Percentiles rank a stretch among this genome's conserved stretches.
Conservation (phyloP, 192 early-diverging fungal genomes). For the Radiomyces spectabilis region DNA sequence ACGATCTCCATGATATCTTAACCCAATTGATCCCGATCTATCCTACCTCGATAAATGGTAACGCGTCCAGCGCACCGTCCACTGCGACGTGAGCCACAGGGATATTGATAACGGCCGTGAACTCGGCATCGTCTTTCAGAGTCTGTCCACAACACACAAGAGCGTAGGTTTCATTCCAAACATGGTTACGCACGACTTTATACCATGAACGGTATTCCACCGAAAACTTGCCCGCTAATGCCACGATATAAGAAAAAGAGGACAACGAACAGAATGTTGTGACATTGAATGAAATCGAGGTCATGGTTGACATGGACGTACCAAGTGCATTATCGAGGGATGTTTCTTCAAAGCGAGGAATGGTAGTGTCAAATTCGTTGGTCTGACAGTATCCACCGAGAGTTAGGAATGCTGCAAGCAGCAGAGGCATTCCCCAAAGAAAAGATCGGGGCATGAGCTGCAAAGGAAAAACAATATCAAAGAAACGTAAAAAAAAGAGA, state of each 20-base stretch:
- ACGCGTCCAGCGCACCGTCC: not conserved
- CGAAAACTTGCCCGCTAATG: not conserved
- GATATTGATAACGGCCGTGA: not conserved
- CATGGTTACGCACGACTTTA: slow-evolving; percentile 3
- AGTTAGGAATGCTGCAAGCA: no score
- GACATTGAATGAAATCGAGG: no score
- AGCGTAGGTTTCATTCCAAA: not conserved
- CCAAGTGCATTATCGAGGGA: no score
- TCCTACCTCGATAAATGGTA: slow-evolving; percentile 2
- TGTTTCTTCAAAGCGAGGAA: not conserved
- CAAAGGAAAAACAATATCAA: not conserved
- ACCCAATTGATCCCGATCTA: no score
- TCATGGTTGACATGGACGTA: no score
- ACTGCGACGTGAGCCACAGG: not conserved
- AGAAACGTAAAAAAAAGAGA: not conserved
- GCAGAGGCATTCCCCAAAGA: no score
- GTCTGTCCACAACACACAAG: slow-evolving; percentile 4
- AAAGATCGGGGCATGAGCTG: not conserved
- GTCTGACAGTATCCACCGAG: no score
- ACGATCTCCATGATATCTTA: not conserved
- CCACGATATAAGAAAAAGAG: no score
- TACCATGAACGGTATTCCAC: slow-evolving; percentile 4
- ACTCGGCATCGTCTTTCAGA: not conserved
- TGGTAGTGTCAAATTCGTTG: not conserved
- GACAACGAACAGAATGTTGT: no score